Conservation (phyloP, 192 early-diverging fungal species). For the Lobosporangium transversale region DNA sequence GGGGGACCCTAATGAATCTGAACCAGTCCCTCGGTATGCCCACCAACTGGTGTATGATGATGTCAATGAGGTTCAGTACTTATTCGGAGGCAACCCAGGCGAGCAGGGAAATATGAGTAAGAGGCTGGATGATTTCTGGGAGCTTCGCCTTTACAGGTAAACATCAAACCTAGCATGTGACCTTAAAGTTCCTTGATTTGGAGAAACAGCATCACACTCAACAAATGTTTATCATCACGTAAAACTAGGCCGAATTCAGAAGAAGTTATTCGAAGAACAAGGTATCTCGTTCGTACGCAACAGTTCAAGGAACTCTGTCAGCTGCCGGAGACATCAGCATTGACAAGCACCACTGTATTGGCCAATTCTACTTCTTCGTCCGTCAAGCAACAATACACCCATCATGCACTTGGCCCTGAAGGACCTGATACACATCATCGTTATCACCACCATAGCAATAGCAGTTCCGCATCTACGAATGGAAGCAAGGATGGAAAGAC, state of each 20-base stretch:
- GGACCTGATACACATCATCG: too few species aligned
- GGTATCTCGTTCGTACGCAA: conserved; percentile 83
- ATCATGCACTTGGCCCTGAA: background rate
- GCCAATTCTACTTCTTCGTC: background rate
- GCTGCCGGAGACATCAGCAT: conserved; percentile 28
- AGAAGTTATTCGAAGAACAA: conserved; percentile 76
- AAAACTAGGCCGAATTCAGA: conserved; percentile 62
- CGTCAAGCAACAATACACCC: background rate
- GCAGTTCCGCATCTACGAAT: background rate
- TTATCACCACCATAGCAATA: background rate
- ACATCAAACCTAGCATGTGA: too few species aligned
- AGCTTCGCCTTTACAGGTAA: conserved; percentile 75
- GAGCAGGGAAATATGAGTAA: conserved; percentile 67
- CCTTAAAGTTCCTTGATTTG: too few species aligned
- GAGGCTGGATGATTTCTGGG: conserved; percentile 87
- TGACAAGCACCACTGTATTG: conserved; percentile 24
- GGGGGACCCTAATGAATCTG: conserved; percentile 36
- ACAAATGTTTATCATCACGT: too few species aligned
- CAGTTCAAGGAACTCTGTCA: conserved; percentile 84
- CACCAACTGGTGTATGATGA: conserved; percentile 92
- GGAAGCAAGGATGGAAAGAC: background rate
- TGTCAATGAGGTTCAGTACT: conserved; percentile 73
- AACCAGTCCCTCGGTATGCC: conserved; percentile 89
- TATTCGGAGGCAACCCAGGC: conserved; percentile 97
- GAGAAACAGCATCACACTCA: too few species aligned